Conservation (phyloP, 2,329 filamentous ascomycete genomes). For the Arthrobotrys musiformis region DNA sequence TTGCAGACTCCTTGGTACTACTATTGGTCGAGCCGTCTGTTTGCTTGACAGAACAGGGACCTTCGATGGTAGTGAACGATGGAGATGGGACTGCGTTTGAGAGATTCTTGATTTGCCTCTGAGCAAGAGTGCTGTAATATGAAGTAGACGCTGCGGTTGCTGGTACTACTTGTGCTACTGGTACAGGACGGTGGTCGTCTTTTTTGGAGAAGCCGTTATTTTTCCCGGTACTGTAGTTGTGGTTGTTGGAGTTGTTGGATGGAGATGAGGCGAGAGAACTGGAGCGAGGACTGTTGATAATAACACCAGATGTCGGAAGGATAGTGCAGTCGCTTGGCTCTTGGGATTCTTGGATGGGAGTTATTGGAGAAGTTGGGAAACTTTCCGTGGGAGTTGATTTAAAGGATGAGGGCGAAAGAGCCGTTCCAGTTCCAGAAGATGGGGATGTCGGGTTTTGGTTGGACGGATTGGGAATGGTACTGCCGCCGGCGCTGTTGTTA, state of each 20-base stretch:
- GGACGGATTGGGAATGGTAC: constrained; percentile 45
- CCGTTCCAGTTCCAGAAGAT: constrained; percentile 30
- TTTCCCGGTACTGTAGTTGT: no score
- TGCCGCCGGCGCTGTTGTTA: neutral
- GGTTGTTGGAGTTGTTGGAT: neutral
- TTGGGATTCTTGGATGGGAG: constrained; percentile 16
- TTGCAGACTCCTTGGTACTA: constrained; percentile 20
- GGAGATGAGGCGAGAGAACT: neutral
- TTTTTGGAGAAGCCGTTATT: neutral
- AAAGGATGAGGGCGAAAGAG: constrained; percentile 20
- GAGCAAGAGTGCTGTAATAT: constrained; percentile 53
- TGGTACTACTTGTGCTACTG: no score
- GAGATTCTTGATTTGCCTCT: constrained; percentile 50
- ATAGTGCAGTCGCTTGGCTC: neutral
- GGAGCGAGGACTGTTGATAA: neutral
- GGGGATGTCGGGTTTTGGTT: constrained; percentile 33
- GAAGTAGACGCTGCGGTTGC: constrained; percentile 19
- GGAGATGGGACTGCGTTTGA: constrained; percentile 37
- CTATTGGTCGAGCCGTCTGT: neutral
- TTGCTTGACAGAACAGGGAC: constrained; percentile 36
- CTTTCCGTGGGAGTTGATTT: constrained; percentile 41
- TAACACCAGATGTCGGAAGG: neutral
- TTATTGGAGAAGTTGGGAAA: constrained; percentile 39
- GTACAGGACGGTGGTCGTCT: constrained; percentile 14
- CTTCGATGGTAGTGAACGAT: constrained; percentile 50